Percentiles rank a stretch among this genome's conserved stretches.
These are phyloP conservation scores for Lipomyces chichibuensis DNA, from an alignment of 805 yeast genomes.

Conservation along the genomic window DNA sequence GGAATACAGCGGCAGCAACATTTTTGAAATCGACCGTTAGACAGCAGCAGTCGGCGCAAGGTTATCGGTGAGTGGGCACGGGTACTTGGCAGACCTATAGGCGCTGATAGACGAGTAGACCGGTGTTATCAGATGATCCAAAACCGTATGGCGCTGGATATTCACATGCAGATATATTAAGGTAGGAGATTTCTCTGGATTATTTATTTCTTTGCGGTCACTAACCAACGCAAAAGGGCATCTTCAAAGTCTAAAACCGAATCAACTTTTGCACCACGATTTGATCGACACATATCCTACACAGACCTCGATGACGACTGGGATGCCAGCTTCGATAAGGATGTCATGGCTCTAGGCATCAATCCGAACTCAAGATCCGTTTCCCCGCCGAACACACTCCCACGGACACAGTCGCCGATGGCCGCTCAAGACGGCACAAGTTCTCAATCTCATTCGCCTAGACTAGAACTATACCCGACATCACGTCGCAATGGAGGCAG, in stretches of 20 bases:
- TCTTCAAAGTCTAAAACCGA: slow-evolving; percentile 15
- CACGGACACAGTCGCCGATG: neutral
- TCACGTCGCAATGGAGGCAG: slow-evolving; percentile 16
- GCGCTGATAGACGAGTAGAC: neutral
- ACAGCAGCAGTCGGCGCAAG: slow-evolving; percentile 41
- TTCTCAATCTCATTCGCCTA: slow-evolving; percentile 11
- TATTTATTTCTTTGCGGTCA: neutral
- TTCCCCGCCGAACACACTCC: slow-evolving; percentile 1
- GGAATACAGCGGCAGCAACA: slow-evolving; percentile 34
- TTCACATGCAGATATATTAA: slow-evolving; percentile 55
- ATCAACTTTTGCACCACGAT: slow-evolving; percentile 16
- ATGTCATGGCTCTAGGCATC: slow-evolving; percentile 29
- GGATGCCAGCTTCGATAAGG: slow-evolving; percentile 71
- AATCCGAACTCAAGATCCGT: slow-evolving; percentile 17
- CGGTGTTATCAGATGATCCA: slow-evolving; percentile 40
- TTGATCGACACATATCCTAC: slow-evolving; percentile 44
- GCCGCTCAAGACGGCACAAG: neutral
- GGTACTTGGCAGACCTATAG: neutral
- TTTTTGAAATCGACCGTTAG: slow-evolving; percentile 18
- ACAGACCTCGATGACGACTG: slow-evolving; percentile 87
- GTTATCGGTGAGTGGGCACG: slow-evolving; percentile 45
- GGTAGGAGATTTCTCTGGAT: slow-evolving; percentile 12
- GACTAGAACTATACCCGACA: slow-evolving; percentile 35
- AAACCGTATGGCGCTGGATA: slow-evolving; percentile 60
- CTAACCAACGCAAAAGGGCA: neutral